These are phyloP conservation scores for Primulina eburnea DNA, from an alignment of 257 asterid species.

Conservation along the genomic window DNA sequence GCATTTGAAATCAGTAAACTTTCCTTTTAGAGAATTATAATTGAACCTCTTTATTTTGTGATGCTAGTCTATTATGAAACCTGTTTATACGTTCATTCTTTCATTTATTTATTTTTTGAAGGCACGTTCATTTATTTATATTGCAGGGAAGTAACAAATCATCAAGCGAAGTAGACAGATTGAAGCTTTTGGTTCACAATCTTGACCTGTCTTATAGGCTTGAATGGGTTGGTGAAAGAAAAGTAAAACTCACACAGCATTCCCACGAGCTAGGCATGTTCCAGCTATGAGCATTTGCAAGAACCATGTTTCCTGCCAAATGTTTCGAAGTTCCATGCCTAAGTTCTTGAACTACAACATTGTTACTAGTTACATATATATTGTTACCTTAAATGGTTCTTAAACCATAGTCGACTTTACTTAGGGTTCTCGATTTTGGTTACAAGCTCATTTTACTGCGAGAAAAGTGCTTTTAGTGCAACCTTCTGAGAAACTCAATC, in stretches of 20 bases:
- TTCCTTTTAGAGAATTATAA: constrained; percentile 5
- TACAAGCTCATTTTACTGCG: constrained; percentile 13
- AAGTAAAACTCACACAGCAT: constrained; percentile 72
- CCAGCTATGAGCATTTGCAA: constrained; percentile 48
- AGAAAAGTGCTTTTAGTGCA: background rate
- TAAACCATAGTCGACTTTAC: constrained; percentile 15
- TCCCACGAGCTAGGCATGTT: constrained; percentile 71
- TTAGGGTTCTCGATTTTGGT: constrained; percentile 24
- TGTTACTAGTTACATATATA: background rate
- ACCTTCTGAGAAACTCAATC: constrained; percentile 9
- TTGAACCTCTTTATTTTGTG: background rate
- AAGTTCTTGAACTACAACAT: constrained; percentile 4
- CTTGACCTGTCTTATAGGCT: constrained; percentile 86
- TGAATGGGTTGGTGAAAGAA: constrained; percentile 78
- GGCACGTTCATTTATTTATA: constrained; percentile 5
- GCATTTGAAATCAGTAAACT: background rate
- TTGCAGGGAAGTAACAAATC: constrained; percentile 54
- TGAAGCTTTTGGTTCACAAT: constrained; percentile 69
- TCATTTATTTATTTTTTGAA: no score
- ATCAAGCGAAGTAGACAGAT: constrained; percentile 57
- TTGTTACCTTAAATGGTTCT: constrained; percentile 18
- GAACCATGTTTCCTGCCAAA: background rate
- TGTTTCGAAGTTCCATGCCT: constrained; percentile 13
- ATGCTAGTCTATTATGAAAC: background rate
- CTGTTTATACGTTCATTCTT: background rate